phyloP scores from a whole-genome alignment of 2,329 filamentous ascomycete genomes.

The Claviceps sp. region DNA sequence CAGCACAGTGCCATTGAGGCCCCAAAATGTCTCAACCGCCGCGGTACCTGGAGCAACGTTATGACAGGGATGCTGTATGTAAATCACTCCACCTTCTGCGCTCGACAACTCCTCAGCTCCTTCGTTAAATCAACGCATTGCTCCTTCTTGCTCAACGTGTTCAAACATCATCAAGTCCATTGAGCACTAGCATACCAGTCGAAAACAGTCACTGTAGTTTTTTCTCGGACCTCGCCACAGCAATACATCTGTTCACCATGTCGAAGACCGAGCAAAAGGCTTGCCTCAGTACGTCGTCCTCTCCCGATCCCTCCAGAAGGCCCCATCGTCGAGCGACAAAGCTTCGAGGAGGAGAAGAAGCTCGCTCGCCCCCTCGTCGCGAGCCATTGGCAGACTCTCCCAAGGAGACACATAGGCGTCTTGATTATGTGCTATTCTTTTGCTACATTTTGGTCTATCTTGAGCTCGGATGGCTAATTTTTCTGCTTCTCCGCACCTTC shows the following conservation, averaged over 20 bases:
- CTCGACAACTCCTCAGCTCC: neutral
- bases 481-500: slow-evolving; percentile 33
- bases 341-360: neutral
- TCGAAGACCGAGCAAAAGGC: slow-evolving; percentile 45
- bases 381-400: slow-evolving; percentile 4
- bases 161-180: neutral
- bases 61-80: neutral
- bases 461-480: slow-evolving; percentile 46
- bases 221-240: neutral
- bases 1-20: slow-evolving; percentile 3
- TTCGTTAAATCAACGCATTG: slow-evolving; percentile 5
- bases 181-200: neutral
- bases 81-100: slow-evolving; percentile 4
- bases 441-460: slow-evolving; percentile 43
- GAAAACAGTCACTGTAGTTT: neutral
- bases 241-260: slow-evolving; percentile 23
- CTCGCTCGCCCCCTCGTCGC: slow-evolving; percentile 10
- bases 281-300: slow-evolving; percentile 44
- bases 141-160: neutral
- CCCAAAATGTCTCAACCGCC: neutral
- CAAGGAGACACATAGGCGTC: slow-evolving; percentile 4
- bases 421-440: slow-evolving; percentile 29
- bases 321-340: slow-evolving; percentile 7
- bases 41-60: neutral
- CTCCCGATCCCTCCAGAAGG: slow-evolving; percentile 16